Conservation (phyloP, 2,329 filamentous ascomycete species). For the Sarocladium kiliense region DNA sequence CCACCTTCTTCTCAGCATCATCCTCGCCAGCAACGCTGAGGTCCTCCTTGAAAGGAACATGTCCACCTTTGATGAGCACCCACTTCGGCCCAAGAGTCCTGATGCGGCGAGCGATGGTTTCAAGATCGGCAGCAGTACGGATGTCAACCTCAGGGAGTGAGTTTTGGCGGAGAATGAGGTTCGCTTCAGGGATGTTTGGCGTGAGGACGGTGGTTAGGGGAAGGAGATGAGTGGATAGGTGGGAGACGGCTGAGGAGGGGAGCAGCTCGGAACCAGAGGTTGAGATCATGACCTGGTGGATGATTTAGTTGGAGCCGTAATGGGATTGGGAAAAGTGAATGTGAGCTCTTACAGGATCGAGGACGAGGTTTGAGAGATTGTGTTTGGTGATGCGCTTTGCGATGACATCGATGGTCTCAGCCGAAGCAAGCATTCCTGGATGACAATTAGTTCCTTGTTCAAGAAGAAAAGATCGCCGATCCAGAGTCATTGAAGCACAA, state of each 20-base stretch:
- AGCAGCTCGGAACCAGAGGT: slow-evolving; percentile 71
- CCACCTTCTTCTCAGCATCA: slow-evolving; percentile 52
- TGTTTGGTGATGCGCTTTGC: slow-evolving; percentile 25
- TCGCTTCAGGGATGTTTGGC: slow-evolving; percentile 73
- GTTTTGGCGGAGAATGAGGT: slow-evolving; percentile 53
- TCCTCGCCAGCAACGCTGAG: slow-evolving; percentile 52
- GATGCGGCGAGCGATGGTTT: slow-evolving; percentile 61
- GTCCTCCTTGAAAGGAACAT: slow-evolving; percentile 69
- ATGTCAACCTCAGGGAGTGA: slow-evolving; percentile 37
- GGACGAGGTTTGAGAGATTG: slow-evolving; percentile 25
- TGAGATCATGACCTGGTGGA: slow-evolving; percentile 79
- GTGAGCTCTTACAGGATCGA: slow-evolving; percentile 31
- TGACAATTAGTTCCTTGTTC: neutral
- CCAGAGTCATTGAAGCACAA: too few relatives aligned
- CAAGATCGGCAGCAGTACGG: slow-evolving; percentile 58
- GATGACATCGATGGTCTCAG: slow-evolving; percentile 32
- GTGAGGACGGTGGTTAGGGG: slow-evolving; percentile 65
- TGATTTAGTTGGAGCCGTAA: neutral
- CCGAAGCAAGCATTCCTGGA: slow-evolving; percentile 33
- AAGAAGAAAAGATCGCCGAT: too few relatives aligned
- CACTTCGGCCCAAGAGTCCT: slow-evolving; percentile 67
- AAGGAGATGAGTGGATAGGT: slow-evolving; percentile 55
- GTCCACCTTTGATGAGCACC: slow-evolving; percentile 87
- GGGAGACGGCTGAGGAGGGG: slow-evolving; percentile 56
- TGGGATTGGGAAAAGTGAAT: neutral